Conservation (phyloP, 768 basidiomycete genomes). For the Tulasnella calospora region DNA sequence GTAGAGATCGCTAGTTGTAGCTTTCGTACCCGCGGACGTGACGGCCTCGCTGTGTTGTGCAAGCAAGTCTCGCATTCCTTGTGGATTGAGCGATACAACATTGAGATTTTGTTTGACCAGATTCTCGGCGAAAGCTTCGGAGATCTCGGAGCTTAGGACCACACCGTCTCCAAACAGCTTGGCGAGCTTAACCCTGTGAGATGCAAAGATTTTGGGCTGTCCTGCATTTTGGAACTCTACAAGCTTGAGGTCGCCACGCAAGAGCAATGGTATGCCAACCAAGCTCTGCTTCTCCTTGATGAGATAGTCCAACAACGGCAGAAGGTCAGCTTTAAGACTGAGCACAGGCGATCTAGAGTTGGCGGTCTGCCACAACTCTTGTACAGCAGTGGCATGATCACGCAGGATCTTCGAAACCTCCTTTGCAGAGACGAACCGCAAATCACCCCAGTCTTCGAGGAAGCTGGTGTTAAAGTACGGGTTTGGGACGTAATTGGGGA, state of each 20-base stretch:
- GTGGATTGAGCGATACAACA: not conserved
- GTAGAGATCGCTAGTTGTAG: too few relatives aligned
- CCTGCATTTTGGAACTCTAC: not conserved
- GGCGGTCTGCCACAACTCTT: not conserved
- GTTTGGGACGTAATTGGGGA: not conserved
- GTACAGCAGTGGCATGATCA: not conserved
- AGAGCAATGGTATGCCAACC: conserved; percentile 3
- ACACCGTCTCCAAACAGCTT: not conserved
- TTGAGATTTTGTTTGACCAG: not conserved
- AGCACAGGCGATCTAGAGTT: not conserved
- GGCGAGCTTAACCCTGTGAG: not conserved
- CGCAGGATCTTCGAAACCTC: not conserved
- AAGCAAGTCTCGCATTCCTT: conserved; percentile 5
- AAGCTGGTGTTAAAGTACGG: not conserved
- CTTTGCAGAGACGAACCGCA: not conserved
- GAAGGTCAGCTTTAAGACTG: not conserved
- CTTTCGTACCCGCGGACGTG: not conserved
- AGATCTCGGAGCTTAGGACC: not conserved
- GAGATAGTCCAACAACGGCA: not conserved
- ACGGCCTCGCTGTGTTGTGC: not conserved
- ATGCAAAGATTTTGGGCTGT: not conserved
- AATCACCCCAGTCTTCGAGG: too few relatives aligned
- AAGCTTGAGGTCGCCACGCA: not conserved
- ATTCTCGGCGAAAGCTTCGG: not conserved
- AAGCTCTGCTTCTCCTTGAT: not conserved